phyloP scores from a whole-genome alignment of 257 asterid species.

The Jacaranda mimosifolia region DNA sequence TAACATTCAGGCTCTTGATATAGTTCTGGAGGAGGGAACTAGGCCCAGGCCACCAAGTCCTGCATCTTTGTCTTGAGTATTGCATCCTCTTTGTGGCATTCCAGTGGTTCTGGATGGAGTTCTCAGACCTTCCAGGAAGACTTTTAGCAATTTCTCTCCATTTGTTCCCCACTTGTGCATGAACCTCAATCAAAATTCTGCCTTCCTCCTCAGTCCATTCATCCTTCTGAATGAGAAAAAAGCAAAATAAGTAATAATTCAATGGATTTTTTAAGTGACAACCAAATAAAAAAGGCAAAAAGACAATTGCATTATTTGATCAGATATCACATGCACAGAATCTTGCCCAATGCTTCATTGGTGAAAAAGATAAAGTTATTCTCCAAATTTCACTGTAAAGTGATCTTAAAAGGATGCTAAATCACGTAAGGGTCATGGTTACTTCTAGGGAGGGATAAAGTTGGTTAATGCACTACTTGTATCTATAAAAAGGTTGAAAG shows the following conservation, averaged over 20 bases:
- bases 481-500: neutral
- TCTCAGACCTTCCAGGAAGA: conserved; percentile 83
- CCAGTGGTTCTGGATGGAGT: conserved; percentile 96
- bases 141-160: conserved; percentile 98
- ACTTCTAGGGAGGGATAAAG: neutral
- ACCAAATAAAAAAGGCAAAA: conserved; percentile 1
- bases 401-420: neutral
- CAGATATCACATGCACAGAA: neutral
- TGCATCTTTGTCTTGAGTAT: conserved; percentile 74
- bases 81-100: conserved; percentile 89
- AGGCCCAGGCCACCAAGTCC: conserved; percentile 84
- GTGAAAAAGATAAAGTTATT: neutral
- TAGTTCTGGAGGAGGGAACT: conserved; percentile 81
- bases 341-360: neutral
- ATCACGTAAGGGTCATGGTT: conserved; percentile 16
- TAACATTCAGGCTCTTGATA: conserved; percentile 70
- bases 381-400: neutral
- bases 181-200: conserved; percentile 68
- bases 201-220: conserved; percentile 95
- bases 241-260: neutral
- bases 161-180: conserved; percentile 82
- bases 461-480: neutral
- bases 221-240: conserved; percentile 66
- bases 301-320: neutral
- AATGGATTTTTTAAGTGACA: neutral